phyloP scores from a whole-genome alignment of 108 stramenopile genomes.

The Mediolabrus comicus region DNA sequence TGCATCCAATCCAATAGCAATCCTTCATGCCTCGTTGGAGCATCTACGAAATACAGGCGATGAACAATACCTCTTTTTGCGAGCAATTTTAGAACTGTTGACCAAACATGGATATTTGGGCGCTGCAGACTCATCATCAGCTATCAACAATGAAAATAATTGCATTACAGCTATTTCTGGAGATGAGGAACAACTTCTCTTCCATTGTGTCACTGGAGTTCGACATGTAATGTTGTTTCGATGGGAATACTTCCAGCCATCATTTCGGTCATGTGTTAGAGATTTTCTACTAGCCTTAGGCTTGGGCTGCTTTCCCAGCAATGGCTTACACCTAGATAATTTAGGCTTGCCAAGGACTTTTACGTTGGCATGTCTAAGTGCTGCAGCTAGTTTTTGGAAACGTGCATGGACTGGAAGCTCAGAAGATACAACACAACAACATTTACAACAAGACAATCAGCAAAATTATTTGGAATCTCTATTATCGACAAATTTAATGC shows the following conservation, averaged over 20 bases:
- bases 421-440: background rate
- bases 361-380: slow-evolving; percentile 57
- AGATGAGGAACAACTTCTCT: slow-evolving; percentile 68
- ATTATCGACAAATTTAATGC: slow-evolving; percentile 2
- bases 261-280: slow-evolving; percentile 46
- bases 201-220: slow-evolving; percentile 77
- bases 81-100: slow-evolving; percentile 60
- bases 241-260: slow-evolving; percentile 48
- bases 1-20: slow-evolving; percentile 41
- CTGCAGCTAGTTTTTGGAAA: slow-evolving; percentile 76
- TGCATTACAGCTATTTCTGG: slow-evolving; percentile 6
- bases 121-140: background rate
- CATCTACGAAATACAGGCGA: slow-evolving; percentile 72
- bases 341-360: slow-evolving; percentile 45
- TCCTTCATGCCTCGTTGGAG: slow-evolving; percentile 70
- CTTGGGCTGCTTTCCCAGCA: slow-evolving; percentile 13
- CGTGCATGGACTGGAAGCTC: slow-evolving; percentile 51
- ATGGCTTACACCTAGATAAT: no score
- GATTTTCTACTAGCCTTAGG: slow-evolving; percentile 65
- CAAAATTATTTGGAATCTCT: slow-evolving; percentile 36
- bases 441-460: slow-evolving; percentile 1
- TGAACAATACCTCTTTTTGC: slow-evolving; percentile 63
- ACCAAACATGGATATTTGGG: slow-evolving; percentile 9
- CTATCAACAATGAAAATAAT: background rate
- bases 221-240: slow-evolving; percentile 63